phyloP scores from a whole-genome alignment of 495 filamentous ascomycete genomes.

The Neurospora sp. region DNA sequence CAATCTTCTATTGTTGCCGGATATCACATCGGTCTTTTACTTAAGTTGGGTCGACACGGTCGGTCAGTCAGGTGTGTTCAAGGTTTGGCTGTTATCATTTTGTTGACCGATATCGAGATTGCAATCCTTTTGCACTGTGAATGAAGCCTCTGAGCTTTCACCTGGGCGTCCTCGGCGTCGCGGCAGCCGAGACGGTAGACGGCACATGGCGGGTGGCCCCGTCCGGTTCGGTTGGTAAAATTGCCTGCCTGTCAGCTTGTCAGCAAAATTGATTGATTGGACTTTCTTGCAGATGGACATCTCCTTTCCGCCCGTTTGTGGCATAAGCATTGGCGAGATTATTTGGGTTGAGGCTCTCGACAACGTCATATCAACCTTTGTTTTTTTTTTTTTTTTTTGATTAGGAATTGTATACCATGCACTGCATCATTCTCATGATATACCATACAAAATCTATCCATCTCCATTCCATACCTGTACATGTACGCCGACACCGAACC shows the following conservation, averaged over 20 bases:
- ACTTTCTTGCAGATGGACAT: neutral
- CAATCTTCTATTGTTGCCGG: neutral
- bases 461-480: neutral
- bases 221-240: neutral
- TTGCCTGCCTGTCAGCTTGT: neutral
- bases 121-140: neutral
- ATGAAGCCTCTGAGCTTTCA: neutral
- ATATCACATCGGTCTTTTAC: neutral
- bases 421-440: neutral
- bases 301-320: neutral
- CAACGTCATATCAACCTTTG: neutral
- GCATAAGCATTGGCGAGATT: neutral
- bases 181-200: neutral
- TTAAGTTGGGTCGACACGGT: neutral
- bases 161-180: neutral
- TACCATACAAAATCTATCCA: neutral
- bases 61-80: neutral
- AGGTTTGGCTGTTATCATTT: neutral
- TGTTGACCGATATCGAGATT: neutral
- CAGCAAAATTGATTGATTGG: neutral
- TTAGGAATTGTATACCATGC: neutral
- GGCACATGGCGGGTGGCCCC: neutral
- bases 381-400: neutral
- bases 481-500: neutral
- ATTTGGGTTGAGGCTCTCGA: neutral